A percentile compares a stretch with the other conserved stretches of the same genome.
Conservation (phyloP, 257 asterid genomes). For the Craterostigma plantagineum region DNA sequence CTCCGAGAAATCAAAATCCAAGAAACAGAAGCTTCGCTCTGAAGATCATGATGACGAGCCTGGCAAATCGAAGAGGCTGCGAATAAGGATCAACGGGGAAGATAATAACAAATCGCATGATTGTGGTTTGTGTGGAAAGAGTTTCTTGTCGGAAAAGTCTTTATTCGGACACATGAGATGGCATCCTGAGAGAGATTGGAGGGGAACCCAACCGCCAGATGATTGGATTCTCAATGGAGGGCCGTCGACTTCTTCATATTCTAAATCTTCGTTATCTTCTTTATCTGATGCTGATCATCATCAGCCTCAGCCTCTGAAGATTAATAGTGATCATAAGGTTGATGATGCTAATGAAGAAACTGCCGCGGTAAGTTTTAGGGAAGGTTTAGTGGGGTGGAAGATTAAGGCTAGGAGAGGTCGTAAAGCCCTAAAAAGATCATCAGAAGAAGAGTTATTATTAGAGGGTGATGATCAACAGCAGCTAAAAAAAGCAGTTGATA, state of each 20-base stretch:
- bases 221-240: background rate
- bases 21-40: too few relatives aligned
- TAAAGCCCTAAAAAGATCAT: slow-evolving; percentile 4
- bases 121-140: slow-evolving; percentile 25
- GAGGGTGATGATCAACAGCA: too few relatives aligned
- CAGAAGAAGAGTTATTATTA: too few relatives aligned
- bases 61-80: too few relatives aligned
- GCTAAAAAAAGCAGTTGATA: too few relatives aligned
- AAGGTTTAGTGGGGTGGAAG: slow-evolving; percentile 24
- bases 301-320: too few relatives aligned
- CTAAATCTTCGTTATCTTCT: slow-evolving; percentile 6
- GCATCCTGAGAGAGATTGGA: slow-evolving; percentile 46
- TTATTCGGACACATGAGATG: slow-evolving; percentile 53
- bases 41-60: too few relatives aligned
- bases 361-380: slow-evolving; percentile 7
- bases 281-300: slow-evolving; percentile 12
- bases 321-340: too few relatives aligned
- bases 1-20: too few relatives aligned
- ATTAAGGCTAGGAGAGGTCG: slow-evolving; percentile 49
- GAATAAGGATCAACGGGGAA: too few relatives aligned
- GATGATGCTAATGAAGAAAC: background rate
- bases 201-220: slow-evolving; percentile 34
- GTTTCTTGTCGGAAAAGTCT: slow-evolving; percentile 32
- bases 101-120: too few relatives aligned
- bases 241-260: background rate